A percentile compares a stretch with the other conserved stretches of the same genome.
These are phyloP conservation scores for Populus alba DNA, from an alignment of 345 rosid species.

Conservation along the genomic window DNA sequence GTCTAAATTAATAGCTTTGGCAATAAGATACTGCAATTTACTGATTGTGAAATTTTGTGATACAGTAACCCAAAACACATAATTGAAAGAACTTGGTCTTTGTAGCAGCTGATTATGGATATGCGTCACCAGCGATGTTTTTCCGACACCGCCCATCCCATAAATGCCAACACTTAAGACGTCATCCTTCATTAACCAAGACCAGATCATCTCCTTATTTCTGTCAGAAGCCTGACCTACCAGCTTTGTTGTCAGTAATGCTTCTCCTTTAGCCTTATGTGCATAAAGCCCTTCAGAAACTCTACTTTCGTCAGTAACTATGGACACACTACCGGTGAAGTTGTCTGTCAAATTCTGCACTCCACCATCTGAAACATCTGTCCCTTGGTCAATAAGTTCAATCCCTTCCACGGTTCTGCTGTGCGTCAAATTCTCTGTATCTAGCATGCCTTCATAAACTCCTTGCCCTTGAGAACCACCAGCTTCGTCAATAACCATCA, in stretches of 20 bases:
- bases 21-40: slow-evolving; percentile 13
- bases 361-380: not conserved
- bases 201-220: not conserved
- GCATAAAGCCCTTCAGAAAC: not conserved
- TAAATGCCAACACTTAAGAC: slow-evolving; percentile 11
- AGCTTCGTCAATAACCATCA: not conserved
- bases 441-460: not conserved
- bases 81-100: not conserved
- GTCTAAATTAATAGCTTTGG: not conserved
- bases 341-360: not conserved
- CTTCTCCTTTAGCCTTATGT: not conserved
- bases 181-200: not conserved
- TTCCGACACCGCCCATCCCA: slow-evolving; percentile 23
- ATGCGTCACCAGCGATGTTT: slow-evolving; percentile 11
- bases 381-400: not conserved
- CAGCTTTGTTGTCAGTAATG: not conserved
- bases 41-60: slow-evolving; percentile 3
- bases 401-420: not conserved
- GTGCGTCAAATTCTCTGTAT: not conserved
- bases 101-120: not conserved
- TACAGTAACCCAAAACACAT: slow-evolving; percentile 22
- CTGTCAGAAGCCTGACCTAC: not conserved
- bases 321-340: not conserved
- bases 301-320: not conserved
- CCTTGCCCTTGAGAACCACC: not conserved